These are phyloP conservation scores for Chaetomium cochliodes DNA, from an alignment of 495 filamentous ascomycete species.

Conservation along the genomic window DNA sequence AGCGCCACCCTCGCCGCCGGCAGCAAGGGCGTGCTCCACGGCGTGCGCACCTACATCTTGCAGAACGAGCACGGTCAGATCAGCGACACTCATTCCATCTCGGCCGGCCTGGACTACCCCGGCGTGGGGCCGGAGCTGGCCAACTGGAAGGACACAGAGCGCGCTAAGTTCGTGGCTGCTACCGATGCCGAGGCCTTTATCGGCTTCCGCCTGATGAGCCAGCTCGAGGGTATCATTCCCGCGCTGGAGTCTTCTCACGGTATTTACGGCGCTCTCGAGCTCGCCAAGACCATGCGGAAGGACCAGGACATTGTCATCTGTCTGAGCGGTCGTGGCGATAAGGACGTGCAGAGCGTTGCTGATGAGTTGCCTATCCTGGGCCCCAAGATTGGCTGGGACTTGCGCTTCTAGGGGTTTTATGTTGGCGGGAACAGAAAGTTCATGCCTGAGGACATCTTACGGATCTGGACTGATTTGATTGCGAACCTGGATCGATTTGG, in stretches of 20 bases:
- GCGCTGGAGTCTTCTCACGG: constrained; percentile 93
- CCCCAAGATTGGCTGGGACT: constrained; percentile 92
- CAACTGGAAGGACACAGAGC: constrained; percentile 83
- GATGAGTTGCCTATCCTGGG: constrained; percentile 88
- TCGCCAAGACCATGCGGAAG: constrained; percentile 88
- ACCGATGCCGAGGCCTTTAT: constrained; percentile 88
- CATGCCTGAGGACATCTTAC: not conserved
- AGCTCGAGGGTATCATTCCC: constrained; percentile 95
- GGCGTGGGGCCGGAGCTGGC: constrained; percentile 92
- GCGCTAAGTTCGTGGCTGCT: constrained; percentile 86
- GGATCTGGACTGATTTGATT: not conserved
- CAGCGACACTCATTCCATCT: constrained; percentile 89
- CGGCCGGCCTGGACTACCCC: constrained; percentile 96
- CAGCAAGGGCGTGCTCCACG: constrained; percentile 89
- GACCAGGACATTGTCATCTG: constrained; percentile 93
- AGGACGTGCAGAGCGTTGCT: constrained; percentile 97
- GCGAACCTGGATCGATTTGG: not conserved
- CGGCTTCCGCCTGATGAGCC: constrained; percentile 79
- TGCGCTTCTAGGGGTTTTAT: constrained; percentile 60
- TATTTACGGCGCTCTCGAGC: constrained; percentile 79
- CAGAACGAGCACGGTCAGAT: constrained; percentile 93
- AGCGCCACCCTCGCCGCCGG: constrained; percentile 85
- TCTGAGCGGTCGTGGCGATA: constrained; percentile 88
- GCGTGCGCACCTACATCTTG: constrained; percentile 91
- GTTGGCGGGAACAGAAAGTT: not conserved